Percentiles rank a stretch among this genome's conserved stretches.
phyloP scores from a whole-genome alignment of 2,329 filamentous ascomycete genomes.

The Xylaria arbuscula region DNA sequence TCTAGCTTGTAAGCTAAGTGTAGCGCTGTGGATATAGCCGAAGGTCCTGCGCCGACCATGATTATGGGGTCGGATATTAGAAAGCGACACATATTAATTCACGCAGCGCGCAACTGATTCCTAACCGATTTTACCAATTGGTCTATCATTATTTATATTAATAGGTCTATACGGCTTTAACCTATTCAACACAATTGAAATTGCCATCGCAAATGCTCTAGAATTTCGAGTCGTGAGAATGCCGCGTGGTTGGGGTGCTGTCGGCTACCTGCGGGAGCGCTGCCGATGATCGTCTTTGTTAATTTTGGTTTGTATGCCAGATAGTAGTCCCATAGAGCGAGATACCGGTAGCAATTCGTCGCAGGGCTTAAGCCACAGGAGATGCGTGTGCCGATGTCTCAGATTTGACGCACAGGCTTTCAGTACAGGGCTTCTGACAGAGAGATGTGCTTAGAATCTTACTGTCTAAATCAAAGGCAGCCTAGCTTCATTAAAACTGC shows the following conservation, averaged over 20 bases:
- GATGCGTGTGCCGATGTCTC: too few species aligned
- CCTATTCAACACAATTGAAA: too few species aligned
- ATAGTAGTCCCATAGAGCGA: not conserved
- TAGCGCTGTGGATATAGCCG: conserved; percentile 54
- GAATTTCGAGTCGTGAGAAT: not conserved
- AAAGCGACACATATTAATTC: not conserved
- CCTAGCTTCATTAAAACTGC: conserved; percentile 10
- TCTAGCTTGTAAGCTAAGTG: conserved; percentile 55
- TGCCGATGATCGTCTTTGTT: not conserved
- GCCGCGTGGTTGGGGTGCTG: not conserved
- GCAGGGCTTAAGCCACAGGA: too few species aligned
- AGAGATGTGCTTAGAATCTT: too few species aligned
- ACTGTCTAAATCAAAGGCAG: too few species aligned
- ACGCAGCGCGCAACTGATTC: not conserved
- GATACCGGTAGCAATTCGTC: not conserved
- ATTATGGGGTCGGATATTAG: conserved; percentile 41
- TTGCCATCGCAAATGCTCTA: not conserved
- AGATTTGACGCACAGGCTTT: too few species aligned
- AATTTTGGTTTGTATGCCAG: not conserved
- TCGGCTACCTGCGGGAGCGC: not conserved
- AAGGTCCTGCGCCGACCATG: conserved; percentile 53
- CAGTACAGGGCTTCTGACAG: too few species aligned
- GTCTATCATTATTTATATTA: too few species aligned
- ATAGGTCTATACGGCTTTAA: too few species aligned
- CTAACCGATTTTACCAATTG: not conserved